Conservation (phyloP, 208 protist species). For the Trypanosoma grayi region DNA sequence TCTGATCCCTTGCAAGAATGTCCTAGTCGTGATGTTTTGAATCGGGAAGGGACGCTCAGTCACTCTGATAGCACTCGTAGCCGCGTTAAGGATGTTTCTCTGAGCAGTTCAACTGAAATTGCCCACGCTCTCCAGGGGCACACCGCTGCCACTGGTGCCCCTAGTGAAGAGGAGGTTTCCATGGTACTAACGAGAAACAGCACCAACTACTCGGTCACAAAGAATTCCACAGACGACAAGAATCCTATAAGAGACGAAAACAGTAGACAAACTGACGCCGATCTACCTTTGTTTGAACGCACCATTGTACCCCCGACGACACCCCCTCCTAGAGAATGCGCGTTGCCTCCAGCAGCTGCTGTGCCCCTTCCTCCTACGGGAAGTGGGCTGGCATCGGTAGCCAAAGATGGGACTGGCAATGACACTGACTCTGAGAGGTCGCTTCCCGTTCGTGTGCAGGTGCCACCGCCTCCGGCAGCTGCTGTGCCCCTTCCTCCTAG, state of each 20-base stretch:
- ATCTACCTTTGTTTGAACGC: background rate
- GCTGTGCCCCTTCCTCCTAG: background rate
- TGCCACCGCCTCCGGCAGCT: background rate
- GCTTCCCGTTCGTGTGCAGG: slow-evolving; percentile 3
- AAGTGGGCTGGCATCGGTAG: too few species aligned
- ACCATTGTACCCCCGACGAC: background rate
- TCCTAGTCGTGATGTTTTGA: too few species aligned
- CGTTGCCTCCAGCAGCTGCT: background rate
- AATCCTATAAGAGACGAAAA: background rate
- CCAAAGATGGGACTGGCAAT: background rate
- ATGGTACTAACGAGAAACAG: slow-evolving; percentile 8
- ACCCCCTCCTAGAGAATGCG: background rate
- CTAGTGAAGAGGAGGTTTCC: slow-evolving; percentile 4
- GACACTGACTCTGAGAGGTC: background rate
- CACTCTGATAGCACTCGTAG: too few species aligned
- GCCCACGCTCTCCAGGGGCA: background rate
- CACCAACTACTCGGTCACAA: background rate
- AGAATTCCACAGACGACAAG: background rate
- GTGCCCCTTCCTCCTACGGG: background rate
- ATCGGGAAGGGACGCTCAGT: too few species aligned
- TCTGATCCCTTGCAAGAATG: too few species aligned
- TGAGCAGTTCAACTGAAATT: background rate
- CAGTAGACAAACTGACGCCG: background rate
- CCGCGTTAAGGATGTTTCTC: too few species aligned
- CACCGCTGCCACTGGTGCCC: background rate